Evolutionary conservation across 2,329 filamentous ascomycete genomes (phyloP).

Genomic region (Cladosporium sp.): DNA sequence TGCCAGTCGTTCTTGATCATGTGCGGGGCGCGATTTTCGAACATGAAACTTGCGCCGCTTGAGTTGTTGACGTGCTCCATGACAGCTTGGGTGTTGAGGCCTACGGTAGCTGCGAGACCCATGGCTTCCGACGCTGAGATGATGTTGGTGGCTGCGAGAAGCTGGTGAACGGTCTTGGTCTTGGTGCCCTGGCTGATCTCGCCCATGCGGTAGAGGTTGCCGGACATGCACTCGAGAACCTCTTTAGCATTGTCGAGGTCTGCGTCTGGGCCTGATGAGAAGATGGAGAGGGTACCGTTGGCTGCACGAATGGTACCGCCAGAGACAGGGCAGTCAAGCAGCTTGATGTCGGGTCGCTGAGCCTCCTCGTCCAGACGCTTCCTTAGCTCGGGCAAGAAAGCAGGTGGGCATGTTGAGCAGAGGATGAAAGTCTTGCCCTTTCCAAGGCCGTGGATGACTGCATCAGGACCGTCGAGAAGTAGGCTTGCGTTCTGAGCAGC

Average conservation of each 20-base stretch:
- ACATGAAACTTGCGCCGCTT: slow-evolving; percentile 54
- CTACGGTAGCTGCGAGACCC: slow-evolving; percentile 55
- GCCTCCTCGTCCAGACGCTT: slow-evolving; percentile 53
- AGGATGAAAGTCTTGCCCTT: slow-evolving; percentile 62
- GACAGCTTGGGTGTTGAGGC: slow-evolving; percentile 52
- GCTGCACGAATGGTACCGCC: slow-evolving; percentile 69
- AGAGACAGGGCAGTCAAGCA: slow-evolving; percentile 72
- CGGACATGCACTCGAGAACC: slow-evolving; percentile 65
- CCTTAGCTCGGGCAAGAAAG: slow-evolving; percentile 63
- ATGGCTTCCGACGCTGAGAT: slow-evolving; percentile 57
- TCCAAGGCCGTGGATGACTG: slow-evolving; percentile 56
- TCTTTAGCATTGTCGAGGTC: slow-evolving; percentile 56
- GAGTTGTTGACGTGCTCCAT: slow-evolving; percentile 49
- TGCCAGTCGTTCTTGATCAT: slow-evolving; percentile 55
- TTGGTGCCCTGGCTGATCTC: slow-evolving; percentile 56
- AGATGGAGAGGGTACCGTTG: slow-evolving; percentile 72
- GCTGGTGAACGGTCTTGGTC: slow-evolving; percentile 60
- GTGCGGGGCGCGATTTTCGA: slow-evolving; percentile 56
- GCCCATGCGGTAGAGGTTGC: slow-evolving; percentile 61
- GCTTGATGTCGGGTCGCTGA: slow-evolving; percentile 61
- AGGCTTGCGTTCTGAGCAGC: slow-evolving; percentile 67
- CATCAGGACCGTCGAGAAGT: slow-evolving; percentile 59
- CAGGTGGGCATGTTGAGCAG: slow-evolving; percentile 69
- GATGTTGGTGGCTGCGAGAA: slow-evolving; percentile 61
- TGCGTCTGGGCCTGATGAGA: slow-evolving; percentile 62